These are phyloP conservation scores for Sinapis alba DNA, from an alignment of 441 rosid genomes.

Conservation along the genomic window DNA sequence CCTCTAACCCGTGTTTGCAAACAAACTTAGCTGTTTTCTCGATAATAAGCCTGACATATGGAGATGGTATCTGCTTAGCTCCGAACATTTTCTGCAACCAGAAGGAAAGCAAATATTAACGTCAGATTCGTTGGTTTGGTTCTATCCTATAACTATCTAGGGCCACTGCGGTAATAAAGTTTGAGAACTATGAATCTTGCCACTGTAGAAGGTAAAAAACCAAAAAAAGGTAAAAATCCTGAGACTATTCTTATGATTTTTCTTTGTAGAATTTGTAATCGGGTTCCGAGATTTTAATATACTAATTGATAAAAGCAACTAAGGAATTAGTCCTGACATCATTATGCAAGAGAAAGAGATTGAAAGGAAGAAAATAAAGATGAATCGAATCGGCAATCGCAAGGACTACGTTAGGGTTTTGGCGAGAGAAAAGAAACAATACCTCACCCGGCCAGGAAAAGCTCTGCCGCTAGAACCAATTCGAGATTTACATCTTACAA, in stretches of 20 bases:
- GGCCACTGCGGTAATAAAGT: not conserved
- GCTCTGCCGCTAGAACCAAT: not conserved
- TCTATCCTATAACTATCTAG: not conserved
- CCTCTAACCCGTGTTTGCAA: slow-evolving; percentile 80
- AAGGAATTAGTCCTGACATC: not conserved
- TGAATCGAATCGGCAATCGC: slow-evolving; percentile 4
- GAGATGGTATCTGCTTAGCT: slow-evolving; percentile 75
- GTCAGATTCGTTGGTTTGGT: not conserved
- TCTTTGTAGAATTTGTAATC: not conserved
- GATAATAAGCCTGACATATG: slow-evolving; percentile 76
- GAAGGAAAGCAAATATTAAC: not conserved
- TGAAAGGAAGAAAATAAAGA: not conserved
- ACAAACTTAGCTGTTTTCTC: slow-evolving; percentile 92
- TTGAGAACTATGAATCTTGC: not conserved
- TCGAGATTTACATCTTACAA: not conserved
- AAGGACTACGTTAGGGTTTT: slow-evolving; percentile 9
- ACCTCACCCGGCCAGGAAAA: slow-evolving; percentile 26
- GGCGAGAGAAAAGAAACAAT: slow-evolving; percentile 12
- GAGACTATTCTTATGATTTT: not conserved
- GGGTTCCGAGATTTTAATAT: not conserved
- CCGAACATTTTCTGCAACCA: slow-evolving; percentile 41
- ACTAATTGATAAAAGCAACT: not conserved
- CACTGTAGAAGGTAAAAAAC: not conserved
- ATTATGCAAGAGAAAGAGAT: not conserved
- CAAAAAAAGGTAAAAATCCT: not conserved